A percentile compares a stretch with the other conserved stretches of the same genome.
phyloP scores from a whole-genome alignment of 2,329 filamentous ascomycete species.

The Aureobasidium mangrovei region DNA sequence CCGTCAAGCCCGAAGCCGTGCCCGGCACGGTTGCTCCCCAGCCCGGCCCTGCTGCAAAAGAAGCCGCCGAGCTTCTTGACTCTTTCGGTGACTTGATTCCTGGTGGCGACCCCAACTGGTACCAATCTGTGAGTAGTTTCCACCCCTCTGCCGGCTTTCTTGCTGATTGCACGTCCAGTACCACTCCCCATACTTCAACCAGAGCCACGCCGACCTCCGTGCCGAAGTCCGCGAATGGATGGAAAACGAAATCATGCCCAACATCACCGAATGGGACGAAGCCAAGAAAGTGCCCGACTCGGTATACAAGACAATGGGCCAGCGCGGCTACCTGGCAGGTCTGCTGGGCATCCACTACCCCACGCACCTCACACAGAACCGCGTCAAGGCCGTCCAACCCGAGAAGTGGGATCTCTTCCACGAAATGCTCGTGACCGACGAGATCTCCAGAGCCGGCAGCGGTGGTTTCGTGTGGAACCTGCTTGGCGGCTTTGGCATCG shows the following conservation, averaged over 20 bases:
- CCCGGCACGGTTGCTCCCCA: conserved; percentile 41
- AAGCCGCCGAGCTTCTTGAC: conserved; percentile 67
- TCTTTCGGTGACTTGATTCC: conserved; percentile 79
- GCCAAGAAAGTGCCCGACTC: conserved; percentile 77
- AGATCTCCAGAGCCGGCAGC: conserved; percentile 78
- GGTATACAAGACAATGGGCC: conserved; percentile 94
- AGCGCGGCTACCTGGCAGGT: conserved; percentile 86
- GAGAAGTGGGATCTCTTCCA: conserved; percentile 99
- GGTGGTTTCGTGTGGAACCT: conserved; percentile 96
- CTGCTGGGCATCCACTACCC: conserved; percentile 79
- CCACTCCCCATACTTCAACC: conserved; percentile 93
- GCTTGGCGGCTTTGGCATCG: conserved; percentile 93
- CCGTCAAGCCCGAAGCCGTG: conserved; percentile 51
- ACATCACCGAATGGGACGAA: conserved; percentile 95
- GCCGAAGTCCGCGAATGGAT: conserved; percentile 90
- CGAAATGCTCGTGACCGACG: conserved; percentile 90
- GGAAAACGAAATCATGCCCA: conserved; percentile 77
- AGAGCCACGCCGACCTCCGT: conserved; percentile 83
- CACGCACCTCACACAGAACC: conserved; percentile 51
- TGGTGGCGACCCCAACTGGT: conserved; percentile 89
- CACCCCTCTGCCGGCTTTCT: not conserved
- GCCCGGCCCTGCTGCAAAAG: conserved; percentile 34
- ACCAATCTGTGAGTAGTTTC: conserved; percentile 64
- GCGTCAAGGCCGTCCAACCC: conserved; percentile 66
- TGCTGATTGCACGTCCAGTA: conserved; percentile 48